Conservation (phyloP, 495 filamentous ascomycete species). For the Annulohypoxylon stygium region DNA sequence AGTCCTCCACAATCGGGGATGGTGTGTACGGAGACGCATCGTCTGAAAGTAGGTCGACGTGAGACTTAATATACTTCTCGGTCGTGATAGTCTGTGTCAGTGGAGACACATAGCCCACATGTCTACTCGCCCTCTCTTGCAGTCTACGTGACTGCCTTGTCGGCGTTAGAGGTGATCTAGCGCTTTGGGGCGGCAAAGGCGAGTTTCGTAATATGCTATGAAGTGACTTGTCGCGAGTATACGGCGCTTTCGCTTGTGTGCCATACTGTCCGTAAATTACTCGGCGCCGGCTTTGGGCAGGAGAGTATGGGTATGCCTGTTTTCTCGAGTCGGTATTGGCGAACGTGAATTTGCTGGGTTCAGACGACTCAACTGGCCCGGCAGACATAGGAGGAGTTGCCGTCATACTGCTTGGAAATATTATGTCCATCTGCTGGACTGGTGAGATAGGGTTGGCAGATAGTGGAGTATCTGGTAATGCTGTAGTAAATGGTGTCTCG, state of each 20-base stretch:
- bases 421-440: constrained; percentile 53
- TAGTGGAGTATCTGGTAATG: constrained; percentile 60
- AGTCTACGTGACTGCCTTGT: constrained; percentile 62
- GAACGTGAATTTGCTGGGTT: constrained; percentile 57
- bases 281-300: constrained; percentile 42
- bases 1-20: constrained; percentile 47
- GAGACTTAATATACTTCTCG: constrained; percentile 66
- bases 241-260: constrained; percentile 60
- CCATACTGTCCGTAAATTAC: constrained; percentile 41
- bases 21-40: constrained; percentile 65
- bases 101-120: constrained; percentile 68
- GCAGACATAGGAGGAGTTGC: constrained; percentile 65
- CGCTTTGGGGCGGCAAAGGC: constrained; percentile 66
- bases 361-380: constrained; percentile 55
- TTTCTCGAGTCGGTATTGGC: constrained; percentile 42
- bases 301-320: constrained; percentile 36
- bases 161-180: constrained; percentile 60
- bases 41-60: constrained; percentile 66
- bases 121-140: constrained; percentile 60
- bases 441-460: constrained; percentile 61
- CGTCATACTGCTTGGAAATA: constrained; percentile 62
- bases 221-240: constrained; percentile 73
- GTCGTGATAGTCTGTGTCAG: constrained; percentile 68
- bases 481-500: constrained; percentile 59
- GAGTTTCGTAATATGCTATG: constrained; percentile 85